Evolutionary conservation across 805 yeast genomes (phyloP).

Genomic region (Pichia pseudocactophila): DNA sequence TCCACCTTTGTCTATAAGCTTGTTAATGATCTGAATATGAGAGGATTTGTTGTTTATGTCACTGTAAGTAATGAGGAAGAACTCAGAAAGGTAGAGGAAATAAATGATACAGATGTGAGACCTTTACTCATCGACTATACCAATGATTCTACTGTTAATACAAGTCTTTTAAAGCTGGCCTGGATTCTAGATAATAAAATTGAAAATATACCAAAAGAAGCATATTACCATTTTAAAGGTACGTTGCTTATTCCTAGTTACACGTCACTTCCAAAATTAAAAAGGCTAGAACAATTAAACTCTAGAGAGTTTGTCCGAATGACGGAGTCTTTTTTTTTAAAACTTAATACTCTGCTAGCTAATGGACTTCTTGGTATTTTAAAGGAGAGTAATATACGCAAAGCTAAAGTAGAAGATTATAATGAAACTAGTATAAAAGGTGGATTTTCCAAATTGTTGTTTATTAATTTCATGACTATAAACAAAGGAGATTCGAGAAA

Average conservation of each 20-base stretch:
- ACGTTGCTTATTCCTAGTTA: conserved; percentile 61
- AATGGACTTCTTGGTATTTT: conserved; percentile 25
- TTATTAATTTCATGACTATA: conserved; percentile 24
- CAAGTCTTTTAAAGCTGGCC: conserved; percentile 42
- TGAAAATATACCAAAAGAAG: conserved; percentile 43
- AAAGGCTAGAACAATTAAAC: conserved; percentile 21
- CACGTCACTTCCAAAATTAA: conserved; percentile 26
- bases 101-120: conserved; percentile 60
- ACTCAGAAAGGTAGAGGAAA: conserved; percentile 41
- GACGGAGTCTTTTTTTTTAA: conserved; percentile 21
- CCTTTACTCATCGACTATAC: conserved; percentile 48
- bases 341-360: conserved; percentile 19
- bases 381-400: conserved; percentile 23
- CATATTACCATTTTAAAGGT: conserved; percentile 49
- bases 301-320: conserved; percentile 22
- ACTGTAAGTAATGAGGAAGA: conserved; percentile 62
- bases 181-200: conserved; percentile 32
- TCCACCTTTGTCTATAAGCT: conserved; percentile 64
- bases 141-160: conserved; percentile 32
- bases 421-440: conserved; percentile 18
- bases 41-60: conserved; percentile 77
- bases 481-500: conserved; percentile 18
- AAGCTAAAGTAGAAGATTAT: conserved; percentile 15
- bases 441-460: conserved; percentile 24
- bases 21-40: conserved; percentile 62